Evolutionary conservation across 2,329 filamentous ascomycete species (phyloP).

Genomic region (Periconia sp.): DNA sequence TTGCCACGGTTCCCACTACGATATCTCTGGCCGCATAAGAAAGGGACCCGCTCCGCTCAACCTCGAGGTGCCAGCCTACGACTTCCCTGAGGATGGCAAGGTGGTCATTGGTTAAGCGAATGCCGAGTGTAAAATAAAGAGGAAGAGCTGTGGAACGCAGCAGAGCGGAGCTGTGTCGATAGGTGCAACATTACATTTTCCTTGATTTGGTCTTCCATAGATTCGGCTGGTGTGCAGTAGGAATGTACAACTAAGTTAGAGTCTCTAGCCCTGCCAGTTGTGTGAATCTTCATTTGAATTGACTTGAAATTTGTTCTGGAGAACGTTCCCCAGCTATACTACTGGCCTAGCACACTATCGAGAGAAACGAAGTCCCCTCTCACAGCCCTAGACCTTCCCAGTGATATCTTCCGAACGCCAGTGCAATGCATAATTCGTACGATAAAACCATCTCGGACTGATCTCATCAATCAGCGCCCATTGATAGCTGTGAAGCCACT

Average conservation of each 20-base stretch:
- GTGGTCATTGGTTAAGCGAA: conserved; percentile 84
- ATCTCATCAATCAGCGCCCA: conserved; percentile 11
- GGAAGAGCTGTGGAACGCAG: conserved; percentile 4
- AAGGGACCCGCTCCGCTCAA: conserved; percentile 97
- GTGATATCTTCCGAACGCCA: conserved; percentile 13
- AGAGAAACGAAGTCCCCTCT: too few species aligned
- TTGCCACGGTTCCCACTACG: conserved; percentile 99
- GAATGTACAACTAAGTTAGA: conserved; percentile 46
- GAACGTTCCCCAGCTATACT: too few species aligned
- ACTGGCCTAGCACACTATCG: too few species aligned
- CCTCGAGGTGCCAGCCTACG: conserved; percentile 91
- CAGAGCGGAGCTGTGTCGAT: conserved; percentile 35
- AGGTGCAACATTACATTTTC: conserved; percentile 42
- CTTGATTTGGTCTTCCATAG: conserved; percentile 34
- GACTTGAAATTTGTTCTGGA: too few species aligned
- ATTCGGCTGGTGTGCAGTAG: conserved; percentile 42
- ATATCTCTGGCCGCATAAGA: conserved; percentile 97
- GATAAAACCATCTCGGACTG: not conserved
- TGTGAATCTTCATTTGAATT: too few species aligned
- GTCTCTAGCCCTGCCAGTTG: conserved; percentile 22
- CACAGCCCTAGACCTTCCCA: too few species aligned
- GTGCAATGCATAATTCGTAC: conserved; percentile 16
- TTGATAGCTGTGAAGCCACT: conserved; percentile 45
- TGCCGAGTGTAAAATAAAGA: conserved; percentile 29
- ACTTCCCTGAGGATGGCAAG: conserved; percentile 87